Base-by-base conservation (phyloP, 805 yeast species). In the Phaffomyces antillensis region DNA sequence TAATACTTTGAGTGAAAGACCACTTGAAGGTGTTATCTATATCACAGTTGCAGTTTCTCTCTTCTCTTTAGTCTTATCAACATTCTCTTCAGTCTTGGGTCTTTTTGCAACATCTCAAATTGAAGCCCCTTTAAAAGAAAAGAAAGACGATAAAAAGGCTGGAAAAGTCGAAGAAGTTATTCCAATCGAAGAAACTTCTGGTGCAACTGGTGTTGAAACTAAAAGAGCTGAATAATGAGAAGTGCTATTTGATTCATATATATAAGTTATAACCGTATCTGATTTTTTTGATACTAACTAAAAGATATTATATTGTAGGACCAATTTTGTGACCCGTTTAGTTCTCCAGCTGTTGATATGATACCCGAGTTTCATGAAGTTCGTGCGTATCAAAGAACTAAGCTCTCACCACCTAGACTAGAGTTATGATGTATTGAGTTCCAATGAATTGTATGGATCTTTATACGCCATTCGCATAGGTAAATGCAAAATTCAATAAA, bases 1-100 rank as follows among this genome's bases (percentile, higher is more conserved):
- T 16, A 54, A 52, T 13, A 68, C 77, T 1, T 52, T 79, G 24
- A 48, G 64, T 25, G 58, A 62, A 20, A 68, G 75, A 49, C 84
- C 84, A 3, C 61, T 70, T 37, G 78, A 75, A 52, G 76, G 76
- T 40, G 64, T 74, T 16, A 56, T 71, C 30, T 78, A 75, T 54
- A 65, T 76, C 25, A 64, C 70, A 15, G 62, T 66, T 16, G 60
- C 73, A 37, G 61, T 77, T 16, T 48, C 69, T 15, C 44, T 63
- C 3, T 62, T 75, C 40, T 65, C 77, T 7, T 40, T 76, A 13
- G 50, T 62, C 7, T 67, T 79, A 53, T 77, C 76, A 4, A 8
- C 66, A 1, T 60, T 71, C 57, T 72, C 75, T 13, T 60, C 67
- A 10, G 7, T 71, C 8, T 24, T 52, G 11, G 30, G 47, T 8